A percentile compares a stretch with the other conserved stretches of the same genome.
Conservation (phyloP, 441 rosid genomes). For the Bruguiera hainesii region DNA sequence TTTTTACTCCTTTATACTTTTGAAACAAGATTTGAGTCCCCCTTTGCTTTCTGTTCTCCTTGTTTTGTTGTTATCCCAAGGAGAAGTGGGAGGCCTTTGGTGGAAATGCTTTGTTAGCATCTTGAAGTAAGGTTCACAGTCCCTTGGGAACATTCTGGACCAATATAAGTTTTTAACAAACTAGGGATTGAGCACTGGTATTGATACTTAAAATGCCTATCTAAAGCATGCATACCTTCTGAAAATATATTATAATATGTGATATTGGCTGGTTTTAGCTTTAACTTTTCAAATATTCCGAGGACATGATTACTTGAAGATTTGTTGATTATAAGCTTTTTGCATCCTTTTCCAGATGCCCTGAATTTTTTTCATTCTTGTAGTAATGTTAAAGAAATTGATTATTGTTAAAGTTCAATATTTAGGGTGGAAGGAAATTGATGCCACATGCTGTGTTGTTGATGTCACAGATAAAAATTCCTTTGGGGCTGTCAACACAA, state of each 20-base stretch:
- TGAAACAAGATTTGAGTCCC: neutral
- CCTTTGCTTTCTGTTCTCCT: neutral
- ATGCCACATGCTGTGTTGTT: conserved; percentile 2
- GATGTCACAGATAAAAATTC: conserved; percentile 75
- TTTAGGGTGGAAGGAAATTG: neutral
- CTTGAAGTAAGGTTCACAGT: too few relatives aligned
- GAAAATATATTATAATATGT: neutral
- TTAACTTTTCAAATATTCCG: neutral
- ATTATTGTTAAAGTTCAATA: neutral
- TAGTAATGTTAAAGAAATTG: neutral
- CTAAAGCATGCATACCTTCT: too few relatives aligned
- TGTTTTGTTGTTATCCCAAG: neutral
- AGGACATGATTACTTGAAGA: neutral
- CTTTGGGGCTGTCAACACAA: conserved; percentile 70
- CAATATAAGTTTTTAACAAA: too few relatives aligned
- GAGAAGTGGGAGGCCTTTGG: neutral
- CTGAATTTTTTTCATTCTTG: neutral
- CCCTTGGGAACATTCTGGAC: too few relatives aligned
- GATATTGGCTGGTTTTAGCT: neutral
- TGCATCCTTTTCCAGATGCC: neutral
- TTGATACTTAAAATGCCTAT: too few relatives aligned
- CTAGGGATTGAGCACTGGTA: too few relatives aligned
- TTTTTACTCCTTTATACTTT: conserved; percentile 1
- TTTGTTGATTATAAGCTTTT: neutral
- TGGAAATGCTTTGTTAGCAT: neutral